Evolutionary conservation across 495 filamentous ascomycete species (phyloP).

Genomic region (Neurospora cerealis): DNA sequence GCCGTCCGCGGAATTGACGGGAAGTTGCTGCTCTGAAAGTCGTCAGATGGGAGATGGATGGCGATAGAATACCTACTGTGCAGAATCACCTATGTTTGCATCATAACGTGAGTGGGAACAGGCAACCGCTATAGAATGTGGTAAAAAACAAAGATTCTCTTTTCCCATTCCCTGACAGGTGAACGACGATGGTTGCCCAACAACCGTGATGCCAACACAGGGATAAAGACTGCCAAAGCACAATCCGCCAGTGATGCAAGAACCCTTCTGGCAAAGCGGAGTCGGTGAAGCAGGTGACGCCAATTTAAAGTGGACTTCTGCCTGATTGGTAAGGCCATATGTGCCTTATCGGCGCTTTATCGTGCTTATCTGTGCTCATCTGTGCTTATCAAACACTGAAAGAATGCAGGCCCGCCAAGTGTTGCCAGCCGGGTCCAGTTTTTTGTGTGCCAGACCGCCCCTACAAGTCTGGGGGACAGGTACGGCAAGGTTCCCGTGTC

Average conservation of each 20-base stretch:
- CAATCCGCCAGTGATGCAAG: not conserved
- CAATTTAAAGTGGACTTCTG: not conserved
- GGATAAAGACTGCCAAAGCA: not conserved
- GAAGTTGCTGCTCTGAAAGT: not conserved
- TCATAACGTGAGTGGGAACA: not conserved
- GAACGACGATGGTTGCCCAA: not conserved
- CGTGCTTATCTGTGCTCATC: not conserved
- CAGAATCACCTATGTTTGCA: not conserved
- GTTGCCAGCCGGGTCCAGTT: not conserved
- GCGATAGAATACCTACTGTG: not conserved
- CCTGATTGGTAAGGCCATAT: not conserved
- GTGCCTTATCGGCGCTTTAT: not conserved
- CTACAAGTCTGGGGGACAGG: not conserved
- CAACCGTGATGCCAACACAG: not conserved
- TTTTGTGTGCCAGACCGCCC: not conserved
- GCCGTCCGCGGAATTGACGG: not conserved
- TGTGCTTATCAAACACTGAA: not conserved
- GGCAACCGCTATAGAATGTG: not conserved
- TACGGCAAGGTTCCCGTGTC: not conserved
- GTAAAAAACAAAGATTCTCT: not conserved
- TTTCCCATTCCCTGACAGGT: not conserved
- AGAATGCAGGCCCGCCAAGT: not conserved
- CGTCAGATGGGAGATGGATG: not conserved
- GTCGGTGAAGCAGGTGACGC: not conserved
- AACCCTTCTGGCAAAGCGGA: not conserved